Conservation (phyloP, 331 rosid genomes). For the Pyrus hybrid region DNA sequence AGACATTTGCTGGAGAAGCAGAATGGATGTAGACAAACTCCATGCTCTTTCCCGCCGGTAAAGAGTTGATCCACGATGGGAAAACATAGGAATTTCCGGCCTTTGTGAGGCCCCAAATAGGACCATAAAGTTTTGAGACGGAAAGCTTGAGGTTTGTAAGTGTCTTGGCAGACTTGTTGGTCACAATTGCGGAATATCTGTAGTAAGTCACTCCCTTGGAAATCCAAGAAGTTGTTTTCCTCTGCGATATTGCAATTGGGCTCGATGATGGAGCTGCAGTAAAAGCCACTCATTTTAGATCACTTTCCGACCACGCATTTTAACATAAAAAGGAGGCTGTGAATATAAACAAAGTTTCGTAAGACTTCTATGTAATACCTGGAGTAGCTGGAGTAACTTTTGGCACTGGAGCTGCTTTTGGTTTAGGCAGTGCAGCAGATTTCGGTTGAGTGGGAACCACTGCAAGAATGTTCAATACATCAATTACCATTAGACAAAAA, state of each 20-base stretch:
- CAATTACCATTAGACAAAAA: not conserved
- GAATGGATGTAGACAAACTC: conserved; percentile 96
- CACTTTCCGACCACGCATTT: not conserved
- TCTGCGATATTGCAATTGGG: conserved; percentile 55
- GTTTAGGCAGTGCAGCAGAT: conserved; percentile 33
- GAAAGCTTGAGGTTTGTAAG: conserved; percentile 51
- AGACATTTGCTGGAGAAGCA: conserved; percentile 61
- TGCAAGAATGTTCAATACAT: conserved; percentile 23
- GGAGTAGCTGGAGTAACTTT: conserved; percentile 55
- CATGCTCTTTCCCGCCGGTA: conserved; percentile 77
- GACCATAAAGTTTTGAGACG: conserved; percentile 75
- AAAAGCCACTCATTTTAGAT: conserved; percentile 21
- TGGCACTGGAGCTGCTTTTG: conserved; percentile 33
- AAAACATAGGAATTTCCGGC: conserved; percentile 55
- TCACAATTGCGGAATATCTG: conserved; percentile 74
- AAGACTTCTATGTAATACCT: conserved; percentile 34
- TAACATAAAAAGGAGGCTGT: not conserved
- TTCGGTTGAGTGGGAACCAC: conserved; percentile 47
- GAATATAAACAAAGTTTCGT: too few species aligned
- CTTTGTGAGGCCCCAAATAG: conserved; percentile 84
- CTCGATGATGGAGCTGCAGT: conserved; percentile 51
- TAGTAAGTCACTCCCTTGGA: conserved; percentile 58
- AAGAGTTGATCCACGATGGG: conserved; percentile 76
- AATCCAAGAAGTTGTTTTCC: conserved; percentile 67
- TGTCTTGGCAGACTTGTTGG: conserved; percentile 70